Conservation (phyloP, 2,329 filamentous ascomycete species). For the Davidsoniella neocaledoniae region DNA sequence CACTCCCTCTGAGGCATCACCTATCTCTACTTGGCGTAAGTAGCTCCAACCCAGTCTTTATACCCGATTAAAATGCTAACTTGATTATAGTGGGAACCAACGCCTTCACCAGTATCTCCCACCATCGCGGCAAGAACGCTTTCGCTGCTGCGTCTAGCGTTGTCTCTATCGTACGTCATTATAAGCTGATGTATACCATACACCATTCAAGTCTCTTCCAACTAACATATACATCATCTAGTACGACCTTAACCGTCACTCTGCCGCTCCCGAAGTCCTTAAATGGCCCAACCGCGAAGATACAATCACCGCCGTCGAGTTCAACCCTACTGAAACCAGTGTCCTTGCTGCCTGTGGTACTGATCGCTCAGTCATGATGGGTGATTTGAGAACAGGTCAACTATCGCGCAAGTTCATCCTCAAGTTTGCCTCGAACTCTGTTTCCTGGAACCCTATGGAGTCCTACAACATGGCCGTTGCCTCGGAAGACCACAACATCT, state of each 20-base stretch:
- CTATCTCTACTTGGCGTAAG: constrained; percentile 55
- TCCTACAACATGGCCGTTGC: constrained; percentile 88
- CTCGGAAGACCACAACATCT: constrained; percentile 82
- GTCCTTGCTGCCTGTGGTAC: constrained; percentile 72
- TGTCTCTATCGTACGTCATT: constrained; percentile 44
- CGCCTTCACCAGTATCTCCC: constrained; percentile 69
- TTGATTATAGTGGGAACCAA: constrained; percentile 41
- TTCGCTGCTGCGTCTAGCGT: constrained; percentile 66
- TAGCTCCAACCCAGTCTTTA: neutral
- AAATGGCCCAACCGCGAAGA: constrained; percentile 79
- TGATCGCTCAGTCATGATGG: constrained; percentile 76
- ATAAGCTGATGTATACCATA: neutral
- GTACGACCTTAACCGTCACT: constrained; percentile 71
- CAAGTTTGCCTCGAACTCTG: constrained; percentile 64
- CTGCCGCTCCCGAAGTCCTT: constrained; percentile 64
- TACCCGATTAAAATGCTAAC: neutral
- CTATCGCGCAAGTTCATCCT: constrained; percentile 69
- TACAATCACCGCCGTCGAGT: constrained; percentile 74
- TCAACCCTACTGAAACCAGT: constrained; percentile 90
- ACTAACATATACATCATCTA: neutral
- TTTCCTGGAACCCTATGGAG: constrained; percentile 94
- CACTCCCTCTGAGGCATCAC: constrained; percentile 48
- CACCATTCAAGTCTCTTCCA: neutral
- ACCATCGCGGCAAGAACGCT: constrained; percentile 60
- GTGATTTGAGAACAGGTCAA: constrained; percentile 75